Conservation (phyloP, 768 basidiomycete species). For the Russula dissimulans region DNA sequence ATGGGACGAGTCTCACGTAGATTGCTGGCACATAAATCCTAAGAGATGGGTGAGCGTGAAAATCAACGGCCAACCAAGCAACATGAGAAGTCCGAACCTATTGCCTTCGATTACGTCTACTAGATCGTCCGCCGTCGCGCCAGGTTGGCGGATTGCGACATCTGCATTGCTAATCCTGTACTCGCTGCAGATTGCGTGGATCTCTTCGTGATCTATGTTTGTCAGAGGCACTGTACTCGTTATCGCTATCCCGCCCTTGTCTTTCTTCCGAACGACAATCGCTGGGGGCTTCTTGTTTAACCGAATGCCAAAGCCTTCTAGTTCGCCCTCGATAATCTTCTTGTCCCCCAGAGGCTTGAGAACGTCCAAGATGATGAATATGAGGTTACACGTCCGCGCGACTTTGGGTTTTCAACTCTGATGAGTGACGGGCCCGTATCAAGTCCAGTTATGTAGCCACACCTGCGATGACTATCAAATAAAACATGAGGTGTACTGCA, state of each 20-base stretch:
- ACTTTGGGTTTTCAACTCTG: constrained; percentile 39
- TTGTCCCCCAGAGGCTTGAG: constrained; percentile 97
- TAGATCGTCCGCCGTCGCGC: constrained; percentile 88
- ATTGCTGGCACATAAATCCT: constrained; percentile 91
- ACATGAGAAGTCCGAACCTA: constrained; percentile 38
- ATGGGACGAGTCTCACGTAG: constrained; percentile 46
- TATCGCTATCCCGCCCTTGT: constrained; percentile 89
- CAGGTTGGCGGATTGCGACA: constrained; percentile 86
- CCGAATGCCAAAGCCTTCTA: constrained; percentile 97
- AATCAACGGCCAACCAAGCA: not conserved
- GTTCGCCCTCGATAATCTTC: constrained; percentile 78
- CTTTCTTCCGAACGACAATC: constrained; percentile 74
- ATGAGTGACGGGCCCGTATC: constrained; percentile 6
- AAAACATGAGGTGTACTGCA: constrained; percentile 14
- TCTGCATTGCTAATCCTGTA: constrained; percentile 86
- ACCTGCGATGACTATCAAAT: constrained; percentile 63
- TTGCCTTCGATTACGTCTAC: constrained; percentile 98
- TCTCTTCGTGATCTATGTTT: constrained; percentile 91
- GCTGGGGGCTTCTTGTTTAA: constrained; percentile 92
- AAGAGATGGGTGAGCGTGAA: not conserved
- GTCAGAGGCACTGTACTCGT: constrained; percentile 96
- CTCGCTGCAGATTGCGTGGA: constrained; percentile 90
- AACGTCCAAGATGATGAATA: constrained; percentile 97
- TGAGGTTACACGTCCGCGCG: constrained; percentile 94
- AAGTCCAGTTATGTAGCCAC: constrained; percentile 23